Evolutionary conservation across 495 filamentous ascomycete species (phyloP).

Genomic region (Tuber microsphaerosporum): DNA sequence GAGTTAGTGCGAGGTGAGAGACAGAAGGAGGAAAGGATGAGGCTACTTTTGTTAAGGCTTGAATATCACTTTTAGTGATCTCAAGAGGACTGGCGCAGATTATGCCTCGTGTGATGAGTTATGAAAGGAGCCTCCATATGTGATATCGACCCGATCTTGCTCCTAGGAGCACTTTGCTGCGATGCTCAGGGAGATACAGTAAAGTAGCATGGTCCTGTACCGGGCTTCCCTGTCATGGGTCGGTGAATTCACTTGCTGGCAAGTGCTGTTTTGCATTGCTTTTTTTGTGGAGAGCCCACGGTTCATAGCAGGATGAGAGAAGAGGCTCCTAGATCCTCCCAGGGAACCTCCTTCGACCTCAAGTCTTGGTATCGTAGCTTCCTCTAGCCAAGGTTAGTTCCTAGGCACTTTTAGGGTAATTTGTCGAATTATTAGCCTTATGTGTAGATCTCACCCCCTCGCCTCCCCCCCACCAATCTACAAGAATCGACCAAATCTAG

Average conservation of each 20-base stretch:
- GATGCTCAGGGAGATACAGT: background rate
- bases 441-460: background rate
- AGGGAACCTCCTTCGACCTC: background rate
- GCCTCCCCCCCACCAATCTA: background rate
- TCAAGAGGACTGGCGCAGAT: background rate
- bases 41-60: background rate
- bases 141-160: no score
- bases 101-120: background rate
- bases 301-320: background rate
- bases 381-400: background rate
- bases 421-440: background rate
- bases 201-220: background rate
- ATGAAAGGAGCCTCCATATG: background rate
- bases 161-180: background rate
- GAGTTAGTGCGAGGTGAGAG: background rate
- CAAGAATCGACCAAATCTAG: background rate
- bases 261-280: background rate
- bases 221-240: background rate
- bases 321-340: background rate
- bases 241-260: conserved; percentile 1
- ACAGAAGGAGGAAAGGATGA: background rate
- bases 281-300: background rate
- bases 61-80: background rate
- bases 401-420: no score
- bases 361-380: background rate